Conservation (phyloP, 129 eudicot species). For the Escallonia rubra region DNA sequence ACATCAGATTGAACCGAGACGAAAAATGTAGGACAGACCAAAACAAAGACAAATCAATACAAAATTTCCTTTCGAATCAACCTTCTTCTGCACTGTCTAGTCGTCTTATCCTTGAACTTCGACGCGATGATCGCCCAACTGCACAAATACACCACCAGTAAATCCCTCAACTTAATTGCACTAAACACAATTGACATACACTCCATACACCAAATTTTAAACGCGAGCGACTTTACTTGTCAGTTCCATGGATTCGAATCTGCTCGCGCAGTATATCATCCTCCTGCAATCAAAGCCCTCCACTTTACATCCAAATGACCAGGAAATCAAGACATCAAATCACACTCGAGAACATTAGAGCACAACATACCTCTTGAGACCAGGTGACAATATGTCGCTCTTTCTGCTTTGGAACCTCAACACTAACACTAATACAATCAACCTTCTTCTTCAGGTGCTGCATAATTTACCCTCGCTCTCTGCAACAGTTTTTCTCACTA, state of each 20-base stretch:
- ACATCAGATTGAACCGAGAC: constrained; percentile 4
- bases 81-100: constrained; percentile 98
- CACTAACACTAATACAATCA: constrained; percentile 14
- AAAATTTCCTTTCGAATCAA: background rate
- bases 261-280: constrained; percentile 84
- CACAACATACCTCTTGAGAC: constrained; percentile 64
- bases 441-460: constrained; percentile 48
- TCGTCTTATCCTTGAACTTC: constrained; percentile 77
- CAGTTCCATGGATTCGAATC: constrained; percentile 74
- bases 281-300: constrained; percentile 46
- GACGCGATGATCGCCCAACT: constrained; percentile 97
- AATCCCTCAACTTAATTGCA: background rate
- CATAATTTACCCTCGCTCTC: constrained; percentile 4
- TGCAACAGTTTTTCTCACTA: constrained; percentile 8
- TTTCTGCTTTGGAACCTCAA: constrained; percentile 38
- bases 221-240: constrained; percentile 43
- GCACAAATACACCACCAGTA: constrained; percentile 6
- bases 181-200: too few relatives aligned
- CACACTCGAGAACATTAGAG: background rate
- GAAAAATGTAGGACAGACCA: background rate
- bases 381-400: constrained; percentile 86
- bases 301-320: background rate
- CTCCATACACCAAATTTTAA: background rate
- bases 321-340: background rate
- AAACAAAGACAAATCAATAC: background rate